Evolutionary conservation across 768 basidiomycete species (phyloP).

Genomic region (Pleurotus eryngii): DNA sequence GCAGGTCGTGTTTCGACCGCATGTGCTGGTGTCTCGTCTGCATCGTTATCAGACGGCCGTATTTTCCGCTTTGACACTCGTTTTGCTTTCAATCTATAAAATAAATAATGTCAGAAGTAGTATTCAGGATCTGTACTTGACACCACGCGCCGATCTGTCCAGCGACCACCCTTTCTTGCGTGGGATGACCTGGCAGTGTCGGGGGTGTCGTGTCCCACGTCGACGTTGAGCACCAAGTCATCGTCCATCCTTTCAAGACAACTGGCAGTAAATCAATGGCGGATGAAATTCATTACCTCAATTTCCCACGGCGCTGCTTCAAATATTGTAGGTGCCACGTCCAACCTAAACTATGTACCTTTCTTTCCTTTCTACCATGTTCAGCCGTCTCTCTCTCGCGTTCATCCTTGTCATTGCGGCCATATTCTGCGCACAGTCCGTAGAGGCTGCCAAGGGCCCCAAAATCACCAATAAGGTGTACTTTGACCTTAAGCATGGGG

Average conservation of each 20-base stretch:
- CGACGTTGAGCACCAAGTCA: slow-evolving; percentile 73
- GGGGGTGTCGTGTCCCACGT: slow-evolving; percentile 29
- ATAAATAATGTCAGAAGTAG: slow-evolving; percentile 15
- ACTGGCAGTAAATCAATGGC: neutral
- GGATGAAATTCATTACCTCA: slow-evolving; percentile 5
- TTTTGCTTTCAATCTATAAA: slow-evolving; percentile 67
- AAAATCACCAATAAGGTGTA: slow-evolving; percentile 90
- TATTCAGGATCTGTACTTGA: slow-evolving; percentile 6
- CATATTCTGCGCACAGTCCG: slow-evolving; percentile 68
- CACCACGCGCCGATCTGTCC: slow-evolving; percentile 68
- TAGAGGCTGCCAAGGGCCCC: slow-evolving; percentile 82
- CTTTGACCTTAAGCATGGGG: slow-evolving; percentile 95
- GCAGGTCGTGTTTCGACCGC: slow-evolving; percentile 34
- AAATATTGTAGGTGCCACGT: slow-evolving; percentile 5
- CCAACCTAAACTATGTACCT: slow-evolving; percentile 5
- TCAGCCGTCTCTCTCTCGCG: slow-evolving; percentile 58
- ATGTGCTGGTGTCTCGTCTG: slow-evolving; percentile 6
- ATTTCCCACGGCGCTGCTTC: slow-evolving; percentile 9
- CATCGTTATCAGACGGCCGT: slow-evolving; percentile 30
- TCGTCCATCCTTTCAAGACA: slow-evolving; percentile 55
- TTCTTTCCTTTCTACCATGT: slow-evolving; percentile 40
- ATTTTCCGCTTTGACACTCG: slow-evolving; percentile 62
- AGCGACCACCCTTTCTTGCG: slow-evolving; percentile 60
- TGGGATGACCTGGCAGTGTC: slow-evolving; percentile 20
- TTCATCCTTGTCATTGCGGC: slow-evolving; percentile 63